Base-by-base conservation (phyloP, 2,329 filamentous ascomycete genomes). In the Macrophomina tecta region DNA sequence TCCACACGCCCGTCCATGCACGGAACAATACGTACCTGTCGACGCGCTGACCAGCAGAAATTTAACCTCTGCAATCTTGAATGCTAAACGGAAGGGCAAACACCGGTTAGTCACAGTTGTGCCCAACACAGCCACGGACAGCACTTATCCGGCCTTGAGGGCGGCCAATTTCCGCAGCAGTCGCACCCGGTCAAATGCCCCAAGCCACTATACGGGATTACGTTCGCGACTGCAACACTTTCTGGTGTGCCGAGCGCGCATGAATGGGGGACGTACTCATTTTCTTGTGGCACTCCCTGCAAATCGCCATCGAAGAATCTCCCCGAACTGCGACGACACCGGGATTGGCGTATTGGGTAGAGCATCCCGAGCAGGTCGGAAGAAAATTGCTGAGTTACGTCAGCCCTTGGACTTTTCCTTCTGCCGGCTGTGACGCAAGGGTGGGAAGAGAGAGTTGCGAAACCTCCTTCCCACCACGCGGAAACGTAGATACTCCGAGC, bases 331-430 rank as follows among this genome's bases (percentile, higher is more conserved):
- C 89, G 16, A 89, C 84, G 40, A 95, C 84, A 0, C 91, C 91
- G 18, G 85, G 83, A 8, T 77, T 75, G 4, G 86, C 85, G 69
- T 89, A 87, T 1, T 87, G 73, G 0, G 89, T 91, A 36, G 92
- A 95, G 79, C 92, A 96, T 73, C 86, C 84, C 1, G 86, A 85
- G 76, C 92, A 96, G 0, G 91, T 94, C 16, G 92, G 92, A 36
- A 91, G 80, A 79, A 96, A 94, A 48, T 88, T 89, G 77, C 91
- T 93, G 64, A 55, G 16, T 23, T 14, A n/a, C 23, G 55, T 66
- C 51, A 66, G 53, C 48, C 23, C 23, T 23, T 23, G 23, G 23
- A 23, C 23, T 23, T 23, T 23, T 23, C 23, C 23, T 23, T 23
- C 23, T 23, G 23, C 23, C 23, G 23, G 23, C 23, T 23, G 23